These are phyloP conservation scores for Boletus rubroflammeus DNA, from an alignment of 768 basidiomycete species.

Conservation along the genomic window DNA sequence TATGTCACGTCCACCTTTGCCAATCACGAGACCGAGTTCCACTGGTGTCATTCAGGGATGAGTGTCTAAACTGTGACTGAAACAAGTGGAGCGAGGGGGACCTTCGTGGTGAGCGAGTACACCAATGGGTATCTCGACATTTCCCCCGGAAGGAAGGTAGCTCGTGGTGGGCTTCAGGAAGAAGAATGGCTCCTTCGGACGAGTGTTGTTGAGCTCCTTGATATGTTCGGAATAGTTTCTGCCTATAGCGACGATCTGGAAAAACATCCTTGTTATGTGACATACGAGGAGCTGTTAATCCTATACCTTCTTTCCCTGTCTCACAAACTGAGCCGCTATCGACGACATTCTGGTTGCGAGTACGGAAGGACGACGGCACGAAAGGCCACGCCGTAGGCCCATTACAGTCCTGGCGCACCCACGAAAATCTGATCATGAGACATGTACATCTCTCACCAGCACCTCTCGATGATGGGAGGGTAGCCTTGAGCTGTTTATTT, in stretches of 20 bases:
- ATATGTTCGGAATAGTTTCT: slow-evolving; percentile 91
- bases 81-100: slow-evolving; percentile 20
- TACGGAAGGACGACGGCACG: not conserved
- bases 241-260: slow-evolving; percentile 90
- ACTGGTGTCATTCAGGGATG: slow-evolving; percentile 42
- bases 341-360: slow-evolving; percentile 27
- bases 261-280: not conserved
- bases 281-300: not conserved
- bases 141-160: slow-evolving; percentile 74
- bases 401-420: too few relatives aligned
- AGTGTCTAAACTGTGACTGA: not conserved
- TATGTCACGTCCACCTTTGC: slow-evolving; percentile 83
- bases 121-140: slow-evolving; percentile 82
- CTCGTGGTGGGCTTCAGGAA: slow-evolving; percentile 96
- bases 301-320: slow-evolving; percentile 45
- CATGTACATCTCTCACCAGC: too few relatives aligned
- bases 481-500: not conserved
- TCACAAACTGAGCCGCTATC: slow-evolving; percentile 39
- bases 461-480: too few relatives aligned
- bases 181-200: slow-evolving; percentile 94
- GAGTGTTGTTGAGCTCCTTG: slow-evolving; percentile 84
- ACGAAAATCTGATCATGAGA: too few relatives aligned
- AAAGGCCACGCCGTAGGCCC: too few relatives aligned
- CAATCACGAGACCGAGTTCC: slow-evolving; percentile 96
- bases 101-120: slow-evolving; percentile 91